Conservation (phyloP, 2,329 filamentous ascomycete species). For the Penicillium sp. region DNA sequence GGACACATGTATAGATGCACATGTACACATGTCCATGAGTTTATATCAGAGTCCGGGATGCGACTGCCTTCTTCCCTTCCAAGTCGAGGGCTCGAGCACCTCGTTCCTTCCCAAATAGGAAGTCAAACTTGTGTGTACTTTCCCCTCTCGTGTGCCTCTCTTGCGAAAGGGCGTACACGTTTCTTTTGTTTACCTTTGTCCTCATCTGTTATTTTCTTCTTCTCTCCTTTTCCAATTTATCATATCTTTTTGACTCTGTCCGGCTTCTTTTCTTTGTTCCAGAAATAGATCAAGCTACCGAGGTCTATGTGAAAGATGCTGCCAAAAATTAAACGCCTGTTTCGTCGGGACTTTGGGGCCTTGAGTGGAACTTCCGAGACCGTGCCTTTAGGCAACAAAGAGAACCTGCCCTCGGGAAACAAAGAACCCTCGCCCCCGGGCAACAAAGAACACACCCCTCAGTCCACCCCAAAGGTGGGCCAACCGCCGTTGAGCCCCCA, state of each 20-base stretch:
- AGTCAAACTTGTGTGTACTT: not conserved
- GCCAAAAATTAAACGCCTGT: not conserved
- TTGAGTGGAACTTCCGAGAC: not conserved
- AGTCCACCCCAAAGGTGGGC: not conserved
- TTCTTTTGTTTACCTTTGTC: not conserved
- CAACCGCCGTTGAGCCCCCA: not conserved
- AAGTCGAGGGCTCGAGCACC: not conserved
- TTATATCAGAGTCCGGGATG: not conserved
- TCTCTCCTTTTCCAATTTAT: not conserved
- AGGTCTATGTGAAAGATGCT: not conserved
- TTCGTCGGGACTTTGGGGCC: not conserved
- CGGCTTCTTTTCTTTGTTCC: conserved; percentile 6
- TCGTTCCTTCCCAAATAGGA: conserved; percentile 3
- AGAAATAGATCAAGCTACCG: conserved; percentile 2
- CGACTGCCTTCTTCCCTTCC: not conserved
- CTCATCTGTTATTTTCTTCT: not conserved
- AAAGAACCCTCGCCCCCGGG: not conserved
- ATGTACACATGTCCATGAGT: not conserved
- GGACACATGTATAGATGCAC: not conserved
- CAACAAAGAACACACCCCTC: not conserved
- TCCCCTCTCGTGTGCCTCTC: not conserved
- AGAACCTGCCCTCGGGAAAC: not conserved
- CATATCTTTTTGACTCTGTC: not conserved
- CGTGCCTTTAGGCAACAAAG: not conserved
- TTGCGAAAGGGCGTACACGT: not conserved